phyloP scores from a whole-genome alignment of 169 alveolate species.

The Cryptosporidium parvum region DNA sequence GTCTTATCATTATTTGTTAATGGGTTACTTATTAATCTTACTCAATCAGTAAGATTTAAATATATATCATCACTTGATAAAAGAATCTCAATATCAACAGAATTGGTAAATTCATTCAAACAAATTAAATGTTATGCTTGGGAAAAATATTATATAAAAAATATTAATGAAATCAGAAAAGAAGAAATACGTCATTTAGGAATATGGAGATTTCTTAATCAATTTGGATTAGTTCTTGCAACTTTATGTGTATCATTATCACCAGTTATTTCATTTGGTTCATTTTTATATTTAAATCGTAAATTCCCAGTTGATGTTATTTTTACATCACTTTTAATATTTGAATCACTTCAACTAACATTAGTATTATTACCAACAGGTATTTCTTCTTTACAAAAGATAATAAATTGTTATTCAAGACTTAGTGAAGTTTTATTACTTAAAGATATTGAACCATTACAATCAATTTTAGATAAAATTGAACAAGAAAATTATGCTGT shows the following conservation, averaged over 20 bases:
- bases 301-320: slow-evolving; percentile 46
- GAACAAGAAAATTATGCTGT: not conserved
- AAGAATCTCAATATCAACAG: slow-evolving; percentile 63
- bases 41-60: slow-evolving; percentile 40
- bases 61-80: slow-evolving; percentile 35
- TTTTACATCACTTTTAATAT: slow-evolving; percentile 49
- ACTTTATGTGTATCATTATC: slow-evolving; percentile 61
- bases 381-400: slow-evolving; percentile 46
- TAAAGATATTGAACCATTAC: slow-evolving; percentile 1
- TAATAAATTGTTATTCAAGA: slow-evolving; percentile 43
- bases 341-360: slow-evolving; percentile 47
- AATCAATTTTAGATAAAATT: not conserved
- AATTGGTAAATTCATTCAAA: slow-evolving; percentile 47
- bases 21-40: slow-evolving; percentile 24
- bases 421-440: slow-evolving; percentile 42
- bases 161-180: slow-evolving; percentile 34
- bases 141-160: slow-evolving; percentile 52
- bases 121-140: slow-evolving; percentile 75
- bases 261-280: slow-evolving; percentile 69
- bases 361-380: slow-evolving; percentile 50
- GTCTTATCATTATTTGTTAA: slow-evolving; percentile 37
- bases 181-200: slow-evolving; percentile 39
- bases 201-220: slow-evolving; percentile 61
- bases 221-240: slow-evolving; percentile 55
- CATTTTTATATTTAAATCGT: slow-evolving; percentile 19